A percentile compares a stretch with the other conserved stretches of the same genome.
Conservation (phyloP, 805 yeast species). For the Metschnikowia drakensbergensis region DNA sequence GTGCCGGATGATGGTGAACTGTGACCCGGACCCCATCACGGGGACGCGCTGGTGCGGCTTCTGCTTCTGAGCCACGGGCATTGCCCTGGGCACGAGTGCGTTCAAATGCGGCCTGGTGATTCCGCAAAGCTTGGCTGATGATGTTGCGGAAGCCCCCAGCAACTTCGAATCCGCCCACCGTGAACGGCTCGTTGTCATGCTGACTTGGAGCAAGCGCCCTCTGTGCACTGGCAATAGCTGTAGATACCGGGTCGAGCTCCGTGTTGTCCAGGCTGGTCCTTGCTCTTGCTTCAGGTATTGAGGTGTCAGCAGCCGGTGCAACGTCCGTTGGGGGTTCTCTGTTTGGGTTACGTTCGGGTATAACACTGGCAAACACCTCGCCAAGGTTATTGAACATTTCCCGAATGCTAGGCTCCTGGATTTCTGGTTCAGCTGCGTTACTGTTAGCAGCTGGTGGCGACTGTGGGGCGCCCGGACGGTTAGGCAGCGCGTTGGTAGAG, state of each 20-base stretch:
- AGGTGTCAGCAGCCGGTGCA: not conserved
- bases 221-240: not conserved
- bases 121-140: conserved; percentile 9
- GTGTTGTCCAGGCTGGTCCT: not conserved
- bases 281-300: not conserved
- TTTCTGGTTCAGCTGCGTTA: not conserved
- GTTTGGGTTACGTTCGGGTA: not conserved
- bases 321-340: not conserved
- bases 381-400: conserved; percentile 13
- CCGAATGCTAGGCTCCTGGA: conserved; percentile 1
- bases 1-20: not conserved
- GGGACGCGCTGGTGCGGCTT: not conserved
- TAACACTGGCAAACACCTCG: conserved; percentile 9
- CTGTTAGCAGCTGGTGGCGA: not conserved
- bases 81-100: not conserved
- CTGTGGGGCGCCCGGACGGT: not conserved
- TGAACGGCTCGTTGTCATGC: not conserved
- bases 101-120: conserved; percentile 5
- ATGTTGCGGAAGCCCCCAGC: conserved; percentile 5
- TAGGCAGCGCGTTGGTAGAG: not conserved
- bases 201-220: not conserved
- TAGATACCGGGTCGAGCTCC: not conserved
- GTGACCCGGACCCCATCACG: not conserved
- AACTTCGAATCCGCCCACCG: not conserved
- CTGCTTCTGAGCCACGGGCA: not conserved